These are phyloP conservation scores for Cyberlindnera suaveolens DNA, from an alignment of 805 yeast species.

Conservation along the genomic window DNA sequence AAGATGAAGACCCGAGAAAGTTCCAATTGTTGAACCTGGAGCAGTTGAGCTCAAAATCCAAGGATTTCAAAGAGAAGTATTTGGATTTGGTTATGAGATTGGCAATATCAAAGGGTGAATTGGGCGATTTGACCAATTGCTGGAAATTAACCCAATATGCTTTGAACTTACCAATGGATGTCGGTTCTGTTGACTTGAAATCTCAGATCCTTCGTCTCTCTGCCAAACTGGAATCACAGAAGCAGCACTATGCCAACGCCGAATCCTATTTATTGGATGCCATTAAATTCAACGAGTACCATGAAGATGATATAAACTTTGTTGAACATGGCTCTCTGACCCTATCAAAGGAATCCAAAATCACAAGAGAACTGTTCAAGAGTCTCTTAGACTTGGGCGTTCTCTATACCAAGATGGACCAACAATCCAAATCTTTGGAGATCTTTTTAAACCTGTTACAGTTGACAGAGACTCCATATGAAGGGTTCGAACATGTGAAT, in stretches of 20 bases:
- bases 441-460: slow-evolving; percentile 29
- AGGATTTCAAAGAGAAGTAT: slow-evolving; percentile 28
- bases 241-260: slow-evolving; percentile 18
- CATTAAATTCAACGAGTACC: slow-evolving; percentile 20
- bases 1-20: slow-evolving; percentile 10
- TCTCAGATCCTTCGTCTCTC: slow-evolving; percentile 30
- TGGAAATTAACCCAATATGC: slow-evolving; percentile 24
- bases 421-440: slow-evolving; percentile 24
- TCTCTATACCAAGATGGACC: slow-evolving; percentile 14
- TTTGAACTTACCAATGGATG: slow-evolving; percentile 25
- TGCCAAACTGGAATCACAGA: slow-evolving; percentile 25
- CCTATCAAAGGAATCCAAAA: slow-evolving; percentile 7
- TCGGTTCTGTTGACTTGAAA: slow-evolving; percentile 20
- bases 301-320: slow-evolving; percentile 15
- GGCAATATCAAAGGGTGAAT: slow-evolving; percentile 28
- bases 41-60: slow-evolving; percentile 20
- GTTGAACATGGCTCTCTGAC: slow-evolving; percentile 14
- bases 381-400: slow-evolving; percentile 22
- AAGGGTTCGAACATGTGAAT: background rate
- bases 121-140: slow-evolving; percentile 22
- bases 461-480: background rate
- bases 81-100: slow-evolving; percentile 34
- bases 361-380: slow-evolving; percentile 19
- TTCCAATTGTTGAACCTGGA: slow-evolving; percentile 20
- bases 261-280: slow-evolving; percentile 27